Conservation (phyloP, 2,329 filamentous ascomycete genomes). For the Sporothrix pseudoabietina region DNA sequence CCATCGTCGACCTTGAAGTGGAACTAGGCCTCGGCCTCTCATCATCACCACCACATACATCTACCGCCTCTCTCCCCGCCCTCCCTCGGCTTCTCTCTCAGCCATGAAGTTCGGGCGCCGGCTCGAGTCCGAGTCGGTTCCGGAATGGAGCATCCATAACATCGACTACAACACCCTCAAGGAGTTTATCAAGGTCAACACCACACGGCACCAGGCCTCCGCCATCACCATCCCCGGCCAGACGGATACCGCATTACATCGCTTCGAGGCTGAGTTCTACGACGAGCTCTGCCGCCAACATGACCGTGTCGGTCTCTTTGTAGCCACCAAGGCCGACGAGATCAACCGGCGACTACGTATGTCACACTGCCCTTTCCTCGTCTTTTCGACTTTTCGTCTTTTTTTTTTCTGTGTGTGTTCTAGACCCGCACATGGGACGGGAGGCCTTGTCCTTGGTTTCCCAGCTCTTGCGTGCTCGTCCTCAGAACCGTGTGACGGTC, state of each 20-base stretch:
- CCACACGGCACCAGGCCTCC: slow-evolving; percentile 67
- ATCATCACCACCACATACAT: neutral
- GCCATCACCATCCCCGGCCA: slow-evolving; percentile 76
- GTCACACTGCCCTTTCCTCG: slow-evolving; percentile 36
- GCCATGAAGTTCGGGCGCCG: slow-evolving; percentile 76
- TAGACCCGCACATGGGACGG: neutral
- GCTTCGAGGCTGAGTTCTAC: slow-evolving; percentile 73
- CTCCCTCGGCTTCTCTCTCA: neutral
- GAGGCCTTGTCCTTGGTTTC: neutral
- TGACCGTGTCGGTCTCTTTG: slow-evolving; percentile 75
- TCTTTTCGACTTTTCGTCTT: neutral
- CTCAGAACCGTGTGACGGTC: neutral
- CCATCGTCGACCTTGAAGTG: neutral
- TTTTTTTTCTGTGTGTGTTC: neutral
- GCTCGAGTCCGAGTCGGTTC: slow-evolving; percentile 73
- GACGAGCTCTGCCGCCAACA: slow-evolving; percentile 72
- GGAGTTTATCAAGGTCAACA: slow-evolving; percentile 78
- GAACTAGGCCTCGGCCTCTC: neutral
- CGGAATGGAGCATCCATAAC: slow-evolving; percentile 82
- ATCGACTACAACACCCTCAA: slow-evolving; percentile 89
- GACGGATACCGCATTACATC: slow-evolving; percentile 57
- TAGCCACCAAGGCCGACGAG: slow-evolving; percentile 78
- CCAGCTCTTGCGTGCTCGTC: neutral
- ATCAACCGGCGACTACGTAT: slow-evolving; percentile 69
- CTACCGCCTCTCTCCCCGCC: neutral